Percentiles rank a stretch among this genome's conserved stretches.
phyloP scores from a whole-genome alignment of 1,284 basidiomycete species.

The Ustilago nuda region DNA sequence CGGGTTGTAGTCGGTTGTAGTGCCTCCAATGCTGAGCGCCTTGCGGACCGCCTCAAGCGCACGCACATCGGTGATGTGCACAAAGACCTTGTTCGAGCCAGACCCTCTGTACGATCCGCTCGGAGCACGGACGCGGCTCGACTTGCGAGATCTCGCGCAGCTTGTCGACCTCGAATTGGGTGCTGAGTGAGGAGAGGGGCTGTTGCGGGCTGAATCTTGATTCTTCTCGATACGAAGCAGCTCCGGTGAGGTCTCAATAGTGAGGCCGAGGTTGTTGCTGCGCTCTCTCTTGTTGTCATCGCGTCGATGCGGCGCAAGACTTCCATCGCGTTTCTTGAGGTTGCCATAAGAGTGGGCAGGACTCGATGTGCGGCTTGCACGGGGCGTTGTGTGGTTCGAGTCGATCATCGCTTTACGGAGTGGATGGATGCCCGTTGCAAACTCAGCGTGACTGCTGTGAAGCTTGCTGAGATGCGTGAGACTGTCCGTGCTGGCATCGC shows the following conservation, averaged over 20 bases:
- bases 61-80: conserved; percentile 59
- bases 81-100: conserved; percentile 52
- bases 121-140: conserved; percentile 22
- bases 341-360: conserved; percentile 29
- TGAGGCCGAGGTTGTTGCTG: conserved; percentile 35
- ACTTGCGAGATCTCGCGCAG: conserved; percentile 47
- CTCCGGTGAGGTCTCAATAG: conserved; percentile 51
- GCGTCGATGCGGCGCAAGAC: conserved; percentile 15
- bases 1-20: conserved; percentile 49
- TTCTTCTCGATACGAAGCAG: conserved; percentile 31
- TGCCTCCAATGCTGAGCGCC: conserved; percentile 63
- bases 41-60: conserved; percentile 55
- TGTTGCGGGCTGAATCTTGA: conserved; percentile 17
- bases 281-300: conserved; percentile 10
- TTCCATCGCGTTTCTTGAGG: conserved; percentile 42
- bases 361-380: conserved; percentile 49
- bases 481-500: conserved; percentile 38
- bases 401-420: conserved; percentile 49
- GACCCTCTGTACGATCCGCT: conserved; percentile 29
- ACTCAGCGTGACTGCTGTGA: conserved; percentile 34
- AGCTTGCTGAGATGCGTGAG: conserved; percentile 28
- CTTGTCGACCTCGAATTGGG: conserved; percentile 43
- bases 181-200: conserved; percentile 16
- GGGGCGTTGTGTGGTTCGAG: conserved; percentile 48
- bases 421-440: conserved; percentile 42